Conservation (phyloP, 2,329 filamentous ascomycete genomes). For the Aspergillus glaucus region DNA sequence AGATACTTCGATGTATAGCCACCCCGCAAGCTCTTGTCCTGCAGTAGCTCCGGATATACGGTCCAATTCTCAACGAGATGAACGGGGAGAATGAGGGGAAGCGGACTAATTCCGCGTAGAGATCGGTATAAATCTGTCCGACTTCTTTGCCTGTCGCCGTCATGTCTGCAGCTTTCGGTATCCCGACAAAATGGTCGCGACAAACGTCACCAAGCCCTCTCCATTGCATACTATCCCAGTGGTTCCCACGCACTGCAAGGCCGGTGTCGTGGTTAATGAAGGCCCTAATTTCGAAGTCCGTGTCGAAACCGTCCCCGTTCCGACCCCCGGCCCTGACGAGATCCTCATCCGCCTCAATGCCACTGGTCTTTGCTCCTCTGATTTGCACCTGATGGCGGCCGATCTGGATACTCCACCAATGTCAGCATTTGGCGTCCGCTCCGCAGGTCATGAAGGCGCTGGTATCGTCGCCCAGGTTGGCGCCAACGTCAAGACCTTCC, state of each 20-base stretch:
- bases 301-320: constrained; percentile 44
- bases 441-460: constrained; percentile 52
- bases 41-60: background rate
- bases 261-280: constrained; percentile 46
- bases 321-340: constrained; percentile 48
- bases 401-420: constrained; percentile 48
- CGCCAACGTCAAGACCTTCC: constrained; percentile 46
- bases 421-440: constrained; percentile 39
- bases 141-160: background rate
- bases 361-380: constrained; percentile 53
- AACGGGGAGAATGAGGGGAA: background rate
- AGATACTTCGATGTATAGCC: background rate
- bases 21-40: background rate
- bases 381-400: constrained; percentile 53
- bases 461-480: constrained; percentile 54
- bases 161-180: background rate
- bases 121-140: background rate
- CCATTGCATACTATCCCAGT: background rate
- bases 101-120: background rate
- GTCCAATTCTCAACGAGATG: background rate
- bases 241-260: constrained; percentile 46
- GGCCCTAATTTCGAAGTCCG: constrained; percentile 46
- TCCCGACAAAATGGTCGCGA: background rate
- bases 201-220: background rate
- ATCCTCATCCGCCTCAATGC: constrained; percentile 52